phyloP scores from a whole-genome alignment of 2,329 filamentous ascomycete genomes.

The Sporothrix curviconia region DNA sequence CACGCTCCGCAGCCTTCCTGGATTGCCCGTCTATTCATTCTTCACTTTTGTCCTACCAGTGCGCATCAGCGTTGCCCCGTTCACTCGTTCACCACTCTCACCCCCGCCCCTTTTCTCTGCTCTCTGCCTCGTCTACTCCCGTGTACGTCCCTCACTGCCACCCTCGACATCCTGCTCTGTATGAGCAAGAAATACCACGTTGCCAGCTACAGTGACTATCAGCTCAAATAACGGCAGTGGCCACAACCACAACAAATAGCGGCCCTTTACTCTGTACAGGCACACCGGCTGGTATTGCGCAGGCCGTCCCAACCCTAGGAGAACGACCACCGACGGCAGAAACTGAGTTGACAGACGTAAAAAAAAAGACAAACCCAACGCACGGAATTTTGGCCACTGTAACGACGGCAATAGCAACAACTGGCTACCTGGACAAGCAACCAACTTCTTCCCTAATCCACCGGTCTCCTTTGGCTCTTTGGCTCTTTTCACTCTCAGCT shows the following conservation, averaged over 20 bases:
- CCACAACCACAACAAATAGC: not conserved
- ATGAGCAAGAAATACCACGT: constrained; percentile 9
- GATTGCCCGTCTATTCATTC: not conserved
- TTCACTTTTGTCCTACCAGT: constrained; percentile 9
- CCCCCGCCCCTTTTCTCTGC: not conserved
- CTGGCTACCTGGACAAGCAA: not conserved
- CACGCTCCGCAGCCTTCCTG: not conserved
- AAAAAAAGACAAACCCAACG: not conserved
- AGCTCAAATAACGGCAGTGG: constrained; percentile 3
- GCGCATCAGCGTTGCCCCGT: too few species aligned
- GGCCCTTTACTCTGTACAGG: not conserved
- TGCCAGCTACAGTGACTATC: constrained; percentile 2
- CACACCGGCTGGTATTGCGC: not conserved
- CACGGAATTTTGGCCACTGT: not conserved
- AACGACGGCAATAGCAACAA: not conserved
- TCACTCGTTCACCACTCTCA: not conserved
- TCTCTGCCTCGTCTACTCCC: not conserved
- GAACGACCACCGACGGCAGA: not conserved
- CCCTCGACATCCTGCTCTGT: not conserved
- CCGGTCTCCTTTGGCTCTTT: not conserved
- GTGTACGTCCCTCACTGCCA: constrained; percentile 2
- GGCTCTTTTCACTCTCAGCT: not conserved
- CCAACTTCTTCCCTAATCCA: not conserved
- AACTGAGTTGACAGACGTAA: not conserved
- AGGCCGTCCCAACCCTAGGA: not conserved